Percentiles rank a stretch among this genome's conserved stretches.
These are phyloP conservation scores for Schrenkiella parvula DNA, from an alignment of 345 rosid species.

Conservation along the genomic window DNA sequence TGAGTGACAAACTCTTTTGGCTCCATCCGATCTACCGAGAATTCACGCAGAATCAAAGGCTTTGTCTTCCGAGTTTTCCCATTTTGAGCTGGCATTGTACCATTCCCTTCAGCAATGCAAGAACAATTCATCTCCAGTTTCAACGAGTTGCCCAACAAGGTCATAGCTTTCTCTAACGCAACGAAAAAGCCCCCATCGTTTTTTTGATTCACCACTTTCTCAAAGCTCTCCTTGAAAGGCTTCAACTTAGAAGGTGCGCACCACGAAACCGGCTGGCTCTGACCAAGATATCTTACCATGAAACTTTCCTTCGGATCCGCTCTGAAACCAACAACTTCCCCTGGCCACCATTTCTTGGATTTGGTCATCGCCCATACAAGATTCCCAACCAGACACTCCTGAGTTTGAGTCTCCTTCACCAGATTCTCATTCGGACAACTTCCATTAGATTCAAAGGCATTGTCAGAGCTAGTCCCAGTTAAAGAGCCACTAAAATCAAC, in stretches of 20 bases:
- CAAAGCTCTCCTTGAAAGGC: constrained; percentile 62
- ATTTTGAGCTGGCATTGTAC: neutral
- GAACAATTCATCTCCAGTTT: constrained; percentile 57
- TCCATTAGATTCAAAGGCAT: constrained; percentile 14
- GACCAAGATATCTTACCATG: constrained; percentile 52
- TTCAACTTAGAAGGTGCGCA: constrained; percentile 48
- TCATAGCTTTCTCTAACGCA: constrained; percentile 66
- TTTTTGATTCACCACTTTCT: constrained; percentile 36
- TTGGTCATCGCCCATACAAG: constrained; percentile 73
- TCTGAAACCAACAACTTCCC: constrained; percentile 50
- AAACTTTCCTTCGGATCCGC: constrained; percentile 34
- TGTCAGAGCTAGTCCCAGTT: constrained; percentile 11
- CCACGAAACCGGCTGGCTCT: constrained; percentile 50
- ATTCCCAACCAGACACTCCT: constrained; percentile 52
- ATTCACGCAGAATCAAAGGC: constrained; percentile 32
- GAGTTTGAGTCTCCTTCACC: constrained; percentile 20
- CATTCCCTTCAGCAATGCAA: constrained; percentile 36
- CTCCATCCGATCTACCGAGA: constrained; percentile 41
- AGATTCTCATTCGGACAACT: constrained; percentile 10
- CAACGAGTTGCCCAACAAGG: constrained; percentile 53
- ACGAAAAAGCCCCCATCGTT: constrained; percentile 44
- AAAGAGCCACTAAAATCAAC: constrained; percentile 59
- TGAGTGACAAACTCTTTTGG: constrained; percentile 48
- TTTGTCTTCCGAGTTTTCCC: constrained; percentile 30
- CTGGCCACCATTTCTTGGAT: constrained; percentile 83